These are phyloP conservation scores for Botryotinia calthae DNA, from an alignment of 2,329 filamentous ascomycete genomes.

Conservation along the genomic window DNA sequence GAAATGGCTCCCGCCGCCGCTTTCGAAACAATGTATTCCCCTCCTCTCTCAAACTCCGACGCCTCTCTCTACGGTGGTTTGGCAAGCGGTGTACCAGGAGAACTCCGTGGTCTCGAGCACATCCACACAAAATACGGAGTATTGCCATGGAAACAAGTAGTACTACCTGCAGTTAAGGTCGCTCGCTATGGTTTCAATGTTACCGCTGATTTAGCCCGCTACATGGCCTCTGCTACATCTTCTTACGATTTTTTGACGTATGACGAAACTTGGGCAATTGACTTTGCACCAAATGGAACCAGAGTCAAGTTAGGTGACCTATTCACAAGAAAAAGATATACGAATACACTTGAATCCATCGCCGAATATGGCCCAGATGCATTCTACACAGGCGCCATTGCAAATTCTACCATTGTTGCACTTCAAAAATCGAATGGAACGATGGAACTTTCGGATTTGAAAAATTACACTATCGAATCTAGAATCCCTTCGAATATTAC, in stretches of 20 bases:
- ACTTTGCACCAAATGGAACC: constrained; percentile 83
- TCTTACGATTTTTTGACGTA: constrained; percentile 66
- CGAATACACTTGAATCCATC: constrained; percentile 74
- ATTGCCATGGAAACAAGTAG: constrained; percentile 53
- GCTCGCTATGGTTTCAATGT: constrained; percentile 62
- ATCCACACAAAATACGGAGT: constrained; percentile 49
- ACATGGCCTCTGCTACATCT: constrained; percentile 45
- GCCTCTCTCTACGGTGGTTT: constrained; percentile 57
- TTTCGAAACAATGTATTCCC: constrained; percentile 61
- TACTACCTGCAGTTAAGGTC: constrained; percentile 57
- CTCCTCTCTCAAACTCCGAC: constrained; percentile 46
- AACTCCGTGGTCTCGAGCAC: constrained; percentile 42
- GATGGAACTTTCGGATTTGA: constrained; percentile 78
- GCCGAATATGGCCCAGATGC: constrained; percentile 68
- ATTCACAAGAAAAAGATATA: constrained; percentile 79
- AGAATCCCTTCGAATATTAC: constrained; percentile 61
- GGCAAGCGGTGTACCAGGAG: constrained; percentile 54
- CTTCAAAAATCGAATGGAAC: constrained; percentile 72
- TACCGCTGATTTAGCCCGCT: constrained; percentile 60
- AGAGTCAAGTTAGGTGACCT: constrained; percentile 69
- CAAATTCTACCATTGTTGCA: constrained; percentile 68
- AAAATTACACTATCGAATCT: constrained; percentile 66
- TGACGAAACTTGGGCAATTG: constrained; percentile 77
- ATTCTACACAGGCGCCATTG: constrained; percentile 72
- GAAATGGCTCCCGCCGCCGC: constrained; percentile 65